phyloP scores from a whole-genome alignment of 2,329 filamentous ascomycete genomes.

The Colletotrichum tamarilloi region DNA sequence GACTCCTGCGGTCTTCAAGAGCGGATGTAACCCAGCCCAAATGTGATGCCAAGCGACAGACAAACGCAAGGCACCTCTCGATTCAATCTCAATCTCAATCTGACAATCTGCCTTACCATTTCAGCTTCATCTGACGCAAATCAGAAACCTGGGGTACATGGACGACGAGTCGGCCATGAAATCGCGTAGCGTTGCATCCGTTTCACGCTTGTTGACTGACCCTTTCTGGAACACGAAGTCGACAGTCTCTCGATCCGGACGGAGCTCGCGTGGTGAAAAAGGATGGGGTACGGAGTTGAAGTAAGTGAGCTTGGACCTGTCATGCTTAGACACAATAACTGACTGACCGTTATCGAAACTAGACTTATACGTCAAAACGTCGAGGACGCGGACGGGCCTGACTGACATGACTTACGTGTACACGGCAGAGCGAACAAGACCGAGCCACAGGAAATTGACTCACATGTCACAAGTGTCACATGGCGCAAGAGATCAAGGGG shows the following conservation, averaged over 20 bases:
- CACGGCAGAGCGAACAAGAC: conserved; percentile 9
- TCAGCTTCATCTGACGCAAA: neutral
- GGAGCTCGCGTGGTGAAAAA: neutral
- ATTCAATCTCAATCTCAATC: neutral
- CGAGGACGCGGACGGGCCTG: neutral
- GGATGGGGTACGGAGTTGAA: neutral
- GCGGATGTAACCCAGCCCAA: neutral
- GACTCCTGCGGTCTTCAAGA: neutral
- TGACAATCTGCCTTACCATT: neutral
- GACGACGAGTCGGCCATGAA: neutral
- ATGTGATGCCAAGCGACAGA: neutral
- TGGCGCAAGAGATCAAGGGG: neutral
- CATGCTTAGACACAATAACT: neutral
- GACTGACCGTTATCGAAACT: neutral
- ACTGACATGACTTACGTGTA: neutral
- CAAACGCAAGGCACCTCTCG: neutral
- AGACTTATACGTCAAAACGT: neutral
- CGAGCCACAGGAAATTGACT: conserved; percentile 3
- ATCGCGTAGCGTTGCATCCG: conserved; percentile 14
- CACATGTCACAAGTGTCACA: conserved; percentile 1
- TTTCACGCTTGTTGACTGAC: conserved; percentile 22
- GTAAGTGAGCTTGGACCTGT: neutral
- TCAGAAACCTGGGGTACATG: neutral
- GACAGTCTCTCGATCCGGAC: neutral
- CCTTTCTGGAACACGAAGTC: conserved; percentile 20